Evolutionary conservation across 1,284 basidiomycete species (phyloP).

Genomic region (Ceratobasidium sp.): DNA sequence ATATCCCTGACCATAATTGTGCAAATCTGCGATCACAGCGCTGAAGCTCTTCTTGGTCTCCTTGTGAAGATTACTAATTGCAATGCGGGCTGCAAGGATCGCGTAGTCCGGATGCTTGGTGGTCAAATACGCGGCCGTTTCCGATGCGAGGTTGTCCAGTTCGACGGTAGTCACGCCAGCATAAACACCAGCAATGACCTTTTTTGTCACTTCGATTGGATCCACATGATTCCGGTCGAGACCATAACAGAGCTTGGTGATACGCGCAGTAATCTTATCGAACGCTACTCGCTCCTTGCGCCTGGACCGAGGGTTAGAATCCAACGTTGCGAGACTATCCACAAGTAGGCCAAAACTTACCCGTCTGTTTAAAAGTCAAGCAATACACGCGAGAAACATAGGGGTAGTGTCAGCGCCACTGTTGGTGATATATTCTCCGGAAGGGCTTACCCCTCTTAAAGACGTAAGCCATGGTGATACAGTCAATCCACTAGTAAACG

Average conservation of each 20-base stretch:
- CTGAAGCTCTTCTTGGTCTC: conserved; percentile 99
- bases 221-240: conserved; percentile 94
- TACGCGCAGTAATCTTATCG: conserved; percentile 91
- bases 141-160: conserved; percentile 95
- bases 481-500: conserved; percentile 1
- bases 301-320: conserved; percentile 51
- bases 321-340: too few species aligned
- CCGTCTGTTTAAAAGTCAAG: conserved; percentile 39
- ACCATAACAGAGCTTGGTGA: conserved; percentile 97
- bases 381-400: conserved; percentile 18
- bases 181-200: conserved; percentile 95
- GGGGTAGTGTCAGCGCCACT: conserved; percentile 39
- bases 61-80: conserved; percentile 98
- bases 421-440: not conserved
- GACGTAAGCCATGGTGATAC: conserved; percentile 65
- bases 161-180: conserved; percentile 97
- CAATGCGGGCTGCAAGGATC: conserved; percentile 96
- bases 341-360: not conserved
- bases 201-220: conserved; percentile 82
- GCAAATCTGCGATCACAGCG: conserved; percentile 88
- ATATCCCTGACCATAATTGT: conserved; percentile 75
- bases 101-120: conserved; percentile 98
- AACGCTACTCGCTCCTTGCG: conserved; percentile 88
- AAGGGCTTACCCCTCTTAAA: conserved; percentile 71
- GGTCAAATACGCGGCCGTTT: conserved; percentile 97